These are phyloP conservation scores for Cardamine occulta DNA, from an alignment of 345 rosid genomes.

Conservation along the genomic window DNA sequence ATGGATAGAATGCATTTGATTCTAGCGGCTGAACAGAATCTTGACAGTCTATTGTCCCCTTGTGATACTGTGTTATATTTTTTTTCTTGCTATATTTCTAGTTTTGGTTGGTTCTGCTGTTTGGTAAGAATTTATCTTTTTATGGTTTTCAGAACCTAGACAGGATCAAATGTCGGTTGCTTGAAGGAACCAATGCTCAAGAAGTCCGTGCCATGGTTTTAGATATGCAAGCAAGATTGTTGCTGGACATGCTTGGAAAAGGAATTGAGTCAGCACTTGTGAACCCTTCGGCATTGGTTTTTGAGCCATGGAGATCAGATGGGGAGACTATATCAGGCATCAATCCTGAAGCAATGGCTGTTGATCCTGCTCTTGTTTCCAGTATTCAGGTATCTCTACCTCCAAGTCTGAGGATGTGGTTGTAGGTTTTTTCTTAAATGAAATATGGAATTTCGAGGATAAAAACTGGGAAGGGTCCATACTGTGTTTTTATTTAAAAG, in stretches of 20 bases:
- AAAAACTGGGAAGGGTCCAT: conserved; percentile 4
- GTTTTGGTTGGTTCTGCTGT: conserved; percentile 19
- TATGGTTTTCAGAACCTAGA: conserved; percentile 79
- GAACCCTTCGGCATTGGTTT: conserved; percentile 85
- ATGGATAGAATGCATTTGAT: conserved; percentile 14
- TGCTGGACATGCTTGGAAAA: conserved; percentile 98
- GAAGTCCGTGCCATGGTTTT: conserved; percentile 99
- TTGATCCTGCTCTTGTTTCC: conserved; percentile 84
- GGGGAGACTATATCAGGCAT: conserved; percentile 71
- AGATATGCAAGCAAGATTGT: conserved; percentile 97
- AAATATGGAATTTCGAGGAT: conserved; percentile 8
- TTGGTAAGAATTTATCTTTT: conserved; percentile 33
- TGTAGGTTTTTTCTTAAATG: neutral
- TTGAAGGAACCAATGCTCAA: conserved; percentile 99
- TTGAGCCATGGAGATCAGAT: conserved; percentile 90
- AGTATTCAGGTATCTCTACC: conserved; percentile 71
- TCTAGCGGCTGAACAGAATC: conserved; percentile 10
- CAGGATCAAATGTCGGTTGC: conserved; percentile 93
- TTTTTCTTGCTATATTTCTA: neutral
- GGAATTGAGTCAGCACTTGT: conserved; percentile 97
- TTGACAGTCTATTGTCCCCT: conserved; percentile 25
- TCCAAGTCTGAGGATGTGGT: conserved; percentile 6
- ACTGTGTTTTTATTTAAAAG: conserved; percentile 17
- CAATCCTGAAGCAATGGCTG: conserved; percentile 94
- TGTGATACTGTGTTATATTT: conserved; percentile 5